phyloP scores from a whole-genome alignment of 345 rosid genomes.

The Citropsis articulata region DNA sequence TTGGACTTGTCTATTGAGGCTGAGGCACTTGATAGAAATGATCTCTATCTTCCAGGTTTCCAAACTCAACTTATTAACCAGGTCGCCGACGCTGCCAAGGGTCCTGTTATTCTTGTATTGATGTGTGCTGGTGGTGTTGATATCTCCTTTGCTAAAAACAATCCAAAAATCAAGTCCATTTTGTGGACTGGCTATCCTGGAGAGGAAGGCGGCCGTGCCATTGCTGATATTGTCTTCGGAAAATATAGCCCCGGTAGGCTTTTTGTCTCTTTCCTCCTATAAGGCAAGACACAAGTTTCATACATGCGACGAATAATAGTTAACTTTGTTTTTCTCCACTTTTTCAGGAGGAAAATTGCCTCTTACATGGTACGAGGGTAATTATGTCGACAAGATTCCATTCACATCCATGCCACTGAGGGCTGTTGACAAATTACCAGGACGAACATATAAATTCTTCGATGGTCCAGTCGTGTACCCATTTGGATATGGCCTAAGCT shows the following conservation, averaged over 20 bases:
- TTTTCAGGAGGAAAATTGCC: conserved; percentile 55
- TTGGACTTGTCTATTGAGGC: conserved; percentile 48
- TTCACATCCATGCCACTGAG: conserved; percentile 54
- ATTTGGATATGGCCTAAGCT: conserved; percentile 59
- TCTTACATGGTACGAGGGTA: conserved; percentile 42
- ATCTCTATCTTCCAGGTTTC: conserved; percentile 51
- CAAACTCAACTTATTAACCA: conserved; percentile 48
- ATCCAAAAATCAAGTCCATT: conserved; percentile 32
- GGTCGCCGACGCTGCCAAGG: conserved; percentile 38
- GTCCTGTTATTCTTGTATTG: conserved; percentile 57
- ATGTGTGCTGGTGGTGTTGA: conserved; percentile 58
- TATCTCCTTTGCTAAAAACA: conserved; percentile 38
- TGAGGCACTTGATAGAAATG: conserved; percentile 45
- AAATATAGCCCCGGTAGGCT: conserved; percentile 54
- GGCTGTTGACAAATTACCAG: conserved; percentile 33
- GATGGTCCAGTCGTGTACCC: conserved; percentile 44
- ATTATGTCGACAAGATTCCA: conserved; percentile 32
- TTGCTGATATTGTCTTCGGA: conserved; percentile 63
- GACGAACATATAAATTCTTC: conserved; percentile 57
- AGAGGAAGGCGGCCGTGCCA: conserved; percentile 63
- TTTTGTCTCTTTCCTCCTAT: background rate
- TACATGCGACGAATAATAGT: too few species aligned
- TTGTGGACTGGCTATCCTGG: conserved; percentile 73
- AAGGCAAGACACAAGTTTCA: too few species aligned
- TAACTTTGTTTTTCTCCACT: too few species aligned